Evolutionary conservation across 176 grass and related monocot genomes (phyloP).

Genomic region (Carex scoparia): DNA sequence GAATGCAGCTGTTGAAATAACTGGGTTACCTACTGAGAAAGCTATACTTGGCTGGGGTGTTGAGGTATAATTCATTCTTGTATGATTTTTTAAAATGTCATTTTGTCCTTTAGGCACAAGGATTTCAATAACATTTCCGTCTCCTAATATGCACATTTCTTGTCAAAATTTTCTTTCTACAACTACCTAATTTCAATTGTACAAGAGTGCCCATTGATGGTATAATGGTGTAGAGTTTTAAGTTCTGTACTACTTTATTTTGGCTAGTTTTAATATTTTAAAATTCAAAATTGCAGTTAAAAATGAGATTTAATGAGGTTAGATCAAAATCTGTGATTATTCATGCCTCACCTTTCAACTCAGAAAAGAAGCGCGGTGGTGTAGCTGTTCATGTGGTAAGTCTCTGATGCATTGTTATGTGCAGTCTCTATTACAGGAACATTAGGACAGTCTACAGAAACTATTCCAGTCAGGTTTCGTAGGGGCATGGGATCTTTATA

Average conservation of each 20-base stretch:
- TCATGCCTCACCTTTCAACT: conserved; percentile 86
- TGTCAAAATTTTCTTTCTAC: conserved; percentile 22
- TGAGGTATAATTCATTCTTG: conserved; percentile 40
- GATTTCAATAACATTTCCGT: not conserved
- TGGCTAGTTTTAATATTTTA: not conserved
- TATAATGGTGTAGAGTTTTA: not conserved
- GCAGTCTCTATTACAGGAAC: not conserved
- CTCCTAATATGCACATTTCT: conserved; percentile 17
- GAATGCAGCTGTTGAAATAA: conserved; percentile 58
- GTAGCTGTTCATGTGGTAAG: conserved; percentile 67
- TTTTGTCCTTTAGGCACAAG: not conserved
- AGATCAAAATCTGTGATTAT: conserved; percentile 68
- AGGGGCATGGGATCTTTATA: not conserved
- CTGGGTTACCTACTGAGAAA: conserved; percentile 88
- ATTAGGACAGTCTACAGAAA: not conserved
- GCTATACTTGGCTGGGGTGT: conserved; percentile 84
- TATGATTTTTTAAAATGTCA: not conserved
- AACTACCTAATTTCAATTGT: not conserved
- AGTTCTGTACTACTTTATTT: not conserved
- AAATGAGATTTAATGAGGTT: conserved; percentile 62
- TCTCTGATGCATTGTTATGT: not conserved
- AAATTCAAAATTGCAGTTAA: conserved; percentile 40
- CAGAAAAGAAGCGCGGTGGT: conserved; percentile 75
- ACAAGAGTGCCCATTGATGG: not conserved
- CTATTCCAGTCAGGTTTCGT: not conserved